A percentile compares a stretch with the other conserved stretches of the same genome.
These are phyloP conservation scores for Fraxinus latifolia DNA, from an alignment of 305 asterid species.

Conservation along the genomic window DNA sequence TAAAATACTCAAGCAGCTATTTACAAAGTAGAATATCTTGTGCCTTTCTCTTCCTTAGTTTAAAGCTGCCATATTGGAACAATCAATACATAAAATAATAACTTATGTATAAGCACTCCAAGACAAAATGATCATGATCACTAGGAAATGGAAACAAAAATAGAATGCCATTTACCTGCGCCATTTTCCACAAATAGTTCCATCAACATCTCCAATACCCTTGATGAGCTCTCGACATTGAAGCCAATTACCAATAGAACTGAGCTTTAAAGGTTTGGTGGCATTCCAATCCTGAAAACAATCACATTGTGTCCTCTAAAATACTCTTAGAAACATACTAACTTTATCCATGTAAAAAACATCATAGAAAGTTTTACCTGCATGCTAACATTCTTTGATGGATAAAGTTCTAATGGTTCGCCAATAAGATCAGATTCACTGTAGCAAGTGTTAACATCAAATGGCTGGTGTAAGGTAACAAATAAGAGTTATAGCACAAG, in stretches of 20 bases:
- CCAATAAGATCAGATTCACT: conserved; percentile 46
- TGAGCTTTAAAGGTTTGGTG: conserved; percentile 32
- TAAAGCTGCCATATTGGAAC: background rate
- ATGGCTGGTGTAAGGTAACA: conserved; percentile 14
- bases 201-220: conserved; percentile 57
- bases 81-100: background rate
- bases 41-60: background rate
- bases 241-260: conserved; percentile 81
- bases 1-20: background rate
- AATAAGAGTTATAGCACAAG: conserved; percentile 17
- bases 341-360: conserved; percentile 8
- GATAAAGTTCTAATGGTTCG: conserved; percentile 45
- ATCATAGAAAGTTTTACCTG: conserved; percentile 45
- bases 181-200: conserved; percentile 79
- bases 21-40: background rate
- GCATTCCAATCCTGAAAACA: conserved; percentile 40
- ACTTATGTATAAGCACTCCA: background rate
- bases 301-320: conserved; percentile 23
- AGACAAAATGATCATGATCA: conserved; percentile 8
- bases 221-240: conserved; percentile 65
- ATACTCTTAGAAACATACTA: conserved; percentile 25
- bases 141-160: conserved; percentile 7
- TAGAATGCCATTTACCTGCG: conserved; percentile 55
- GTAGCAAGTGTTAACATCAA: conserved; percentile 37
- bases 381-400: conserved; percentile 24